Conservation (phyloP, 768 basidiomycete genomes). For the Hypholoma sublateritium region DNA sequence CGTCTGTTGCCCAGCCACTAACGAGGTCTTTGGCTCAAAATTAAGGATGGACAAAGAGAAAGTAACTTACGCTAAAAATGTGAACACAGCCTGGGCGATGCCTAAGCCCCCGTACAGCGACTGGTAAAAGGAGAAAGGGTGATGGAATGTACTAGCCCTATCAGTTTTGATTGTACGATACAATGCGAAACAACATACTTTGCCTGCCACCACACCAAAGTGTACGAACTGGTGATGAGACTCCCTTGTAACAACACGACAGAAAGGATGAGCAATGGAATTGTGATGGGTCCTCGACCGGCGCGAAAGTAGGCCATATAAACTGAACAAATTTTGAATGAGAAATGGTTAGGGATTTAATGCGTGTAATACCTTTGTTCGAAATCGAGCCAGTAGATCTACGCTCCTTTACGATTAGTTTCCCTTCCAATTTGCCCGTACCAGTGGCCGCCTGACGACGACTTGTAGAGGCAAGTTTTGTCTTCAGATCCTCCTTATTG, state of each 20-base stretch:
- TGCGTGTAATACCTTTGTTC: slow-evolving; percentile 34
- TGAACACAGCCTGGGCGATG: slow-evolving; percentile 52
- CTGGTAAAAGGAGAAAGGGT: slow-evolving; percentile 61
- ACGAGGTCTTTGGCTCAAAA: slow-evolving; percentile 1
- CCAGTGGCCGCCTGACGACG: slow-evolving; percentile 40
- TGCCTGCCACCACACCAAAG: slow-evolving; percentile 71
- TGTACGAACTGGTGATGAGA: slow-evolving; percentile 63
- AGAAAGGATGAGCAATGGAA: slow-evolving; percentile 49
- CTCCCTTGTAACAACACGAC: slow-evolving; percentile 61
- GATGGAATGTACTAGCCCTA: slow-evolving; percentile 39
- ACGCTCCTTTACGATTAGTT: slow-evolving; percentile 63
- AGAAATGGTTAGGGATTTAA: background rate
- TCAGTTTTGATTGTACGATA: background rate
- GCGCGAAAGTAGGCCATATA: slow-evolving; percentile 60
- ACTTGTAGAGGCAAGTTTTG: slow-evolving; percentile 26
- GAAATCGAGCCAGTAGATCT: slow-evolving; percentile 66
- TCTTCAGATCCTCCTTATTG: slow-evolving; percentile 31
- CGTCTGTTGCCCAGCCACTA: slow-evolving; percentile 54
- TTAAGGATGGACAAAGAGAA: background rate
- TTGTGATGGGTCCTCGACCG: slow-evolving; percentile 48
- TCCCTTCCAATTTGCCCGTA: slow-evolving; percentile 64
- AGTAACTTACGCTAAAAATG: slow-evolving; percentile 50
- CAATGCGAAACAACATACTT: slow-evolving; percentile 35
- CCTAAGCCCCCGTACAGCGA: slow-evolving; percentile 63
- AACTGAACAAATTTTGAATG: slow-evolving; percentile 33